A percentile compares a stretch with the other conserved stretches of the same genome.
Conservation (phyloP, 2,329 filamentous ascomycete species). For the Fusarium verrucosum region DNA sequence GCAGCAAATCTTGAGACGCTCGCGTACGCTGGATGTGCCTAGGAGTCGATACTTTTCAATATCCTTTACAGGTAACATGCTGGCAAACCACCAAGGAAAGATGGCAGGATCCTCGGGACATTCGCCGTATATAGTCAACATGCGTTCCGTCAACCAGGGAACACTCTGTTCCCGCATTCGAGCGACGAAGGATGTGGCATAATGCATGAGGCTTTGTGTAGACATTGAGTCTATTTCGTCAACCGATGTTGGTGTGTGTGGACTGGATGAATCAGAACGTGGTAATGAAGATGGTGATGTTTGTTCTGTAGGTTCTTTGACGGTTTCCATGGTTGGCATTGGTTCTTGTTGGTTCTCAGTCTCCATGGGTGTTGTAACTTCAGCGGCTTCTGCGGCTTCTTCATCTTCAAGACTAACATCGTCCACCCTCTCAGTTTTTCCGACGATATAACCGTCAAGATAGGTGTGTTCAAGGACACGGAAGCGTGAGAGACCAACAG, state of each 20-base stretch:
- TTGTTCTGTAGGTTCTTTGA: conserved; percentile 3
- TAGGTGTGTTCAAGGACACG: conserved; percentile 70
- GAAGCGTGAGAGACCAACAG: conserved; percentile 79
- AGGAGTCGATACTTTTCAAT: conserved; percentile 82
- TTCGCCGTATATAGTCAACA: conserved; percentile 78
- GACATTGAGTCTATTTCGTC: conserved; percentile 59
- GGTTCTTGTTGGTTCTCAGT: background rate
- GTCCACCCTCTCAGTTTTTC: conserved; percentile 78
- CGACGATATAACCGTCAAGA: conserved; percentile 81
- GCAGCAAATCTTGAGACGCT: conserved; percentile 84
- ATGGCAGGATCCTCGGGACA: conserved; percentile 78
- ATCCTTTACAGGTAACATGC: conserved; percentile 79
- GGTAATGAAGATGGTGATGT: background rate
- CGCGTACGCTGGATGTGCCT: conserved; percentile 76
- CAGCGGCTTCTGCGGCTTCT: conserved; percentile 76
- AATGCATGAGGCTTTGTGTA: conserved; percentile 74
- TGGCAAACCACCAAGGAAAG: conserved; percentile 93
- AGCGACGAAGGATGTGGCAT: conserved; percentile 72
- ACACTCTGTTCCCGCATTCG: conserved; percentile 75
- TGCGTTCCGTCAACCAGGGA: conserved; percentile 77
- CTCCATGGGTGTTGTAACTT: conserved; percentile 52
- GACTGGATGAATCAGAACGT: conserved; percentile 4
- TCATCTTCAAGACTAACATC: conserved; percentile 86
- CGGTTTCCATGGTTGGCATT: background rate
- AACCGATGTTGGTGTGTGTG: conserved; percentile 7